phyloP scores from a whole-genome alignment of 2,329 filamentous ascomycete genomes.

The Diaporthe batatas region DNA sequence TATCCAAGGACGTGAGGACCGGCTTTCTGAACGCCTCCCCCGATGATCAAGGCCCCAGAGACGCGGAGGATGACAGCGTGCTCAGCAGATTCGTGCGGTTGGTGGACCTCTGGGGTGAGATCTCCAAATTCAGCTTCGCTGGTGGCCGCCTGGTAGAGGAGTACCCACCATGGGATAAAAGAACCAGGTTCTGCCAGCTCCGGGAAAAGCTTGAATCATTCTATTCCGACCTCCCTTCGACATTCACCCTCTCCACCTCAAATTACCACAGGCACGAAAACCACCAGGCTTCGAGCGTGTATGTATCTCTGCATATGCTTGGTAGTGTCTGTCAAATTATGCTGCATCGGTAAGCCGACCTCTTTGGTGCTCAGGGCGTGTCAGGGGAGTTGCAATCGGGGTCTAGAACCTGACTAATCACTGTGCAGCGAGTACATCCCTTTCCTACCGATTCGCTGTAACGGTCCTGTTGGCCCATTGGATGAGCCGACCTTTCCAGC shows the following conservation, averaged over 20 bases:
- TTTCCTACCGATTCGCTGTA: constrained; percentile 71
- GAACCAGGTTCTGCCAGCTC: constrained; percentile 67
- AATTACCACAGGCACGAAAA: constrained; percentile 78
- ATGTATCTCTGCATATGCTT: constrained; percentile 76
- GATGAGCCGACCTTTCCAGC: constrained; percentile 69
- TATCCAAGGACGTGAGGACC: constrained; percentile 69
- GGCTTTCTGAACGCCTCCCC: constrained; percentile 57
- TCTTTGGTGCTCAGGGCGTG: not conserved
- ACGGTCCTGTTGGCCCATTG: constrained; percentile 65
- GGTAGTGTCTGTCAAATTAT: constrained; percentile 76
- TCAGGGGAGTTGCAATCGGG: not conserved
- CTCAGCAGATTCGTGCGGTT: constrained; percentile 68
- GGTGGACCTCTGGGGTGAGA: constrained; percentile 71
- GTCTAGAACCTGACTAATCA: constrained; percentile 6
- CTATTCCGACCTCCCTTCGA: constrained; percentile 65
- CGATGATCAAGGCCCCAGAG: constrained; percentile 44
- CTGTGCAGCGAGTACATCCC: constrained; percentile 69
- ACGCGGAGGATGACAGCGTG: constrained; percentile 59
- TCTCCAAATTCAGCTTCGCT: constrained; percentile 67
- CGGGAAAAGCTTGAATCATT: constrained; percentile 65
- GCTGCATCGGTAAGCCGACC: constrained; percentile 63
- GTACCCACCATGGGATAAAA: constrained; percentile 70
- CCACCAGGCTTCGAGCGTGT: constrained; percentile 72
- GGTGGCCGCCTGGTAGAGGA: constrained; percentile 65
- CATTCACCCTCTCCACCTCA: constrained; percentile 68